phyloP scores from a whole-genome alignment of 192 early-diverging fungal species.

The Blastocladiella britannica region DNA sequence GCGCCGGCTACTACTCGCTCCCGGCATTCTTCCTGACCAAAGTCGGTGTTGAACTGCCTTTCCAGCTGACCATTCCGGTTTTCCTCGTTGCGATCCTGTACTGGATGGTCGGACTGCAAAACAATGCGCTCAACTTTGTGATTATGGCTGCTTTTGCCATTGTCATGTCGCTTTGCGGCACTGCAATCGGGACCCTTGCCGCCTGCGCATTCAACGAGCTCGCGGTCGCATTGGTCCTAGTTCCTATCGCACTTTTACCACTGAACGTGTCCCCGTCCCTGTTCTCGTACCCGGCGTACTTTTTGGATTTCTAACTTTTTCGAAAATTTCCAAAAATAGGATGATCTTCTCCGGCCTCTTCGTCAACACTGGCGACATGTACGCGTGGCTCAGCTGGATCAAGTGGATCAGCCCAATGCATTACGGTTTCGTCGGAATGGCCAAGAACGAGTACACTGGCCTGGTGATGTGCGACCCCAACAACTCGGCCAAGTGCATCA shows the following conservation, averaged over 20 bases:
- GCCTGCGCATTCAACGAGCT: constrained; percentile 24
- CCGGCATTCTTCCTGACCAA: constrained; percentile 32
- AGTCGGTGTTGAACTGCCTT: constrained; percentile 29
- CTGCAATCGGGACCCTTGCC: constrained; percentile 25
- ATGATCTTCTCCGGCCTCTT: constrained; percentile 35
- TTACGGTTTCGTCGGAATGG: constrained; percentile 10
- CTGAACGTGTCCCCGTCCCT: too few species aligned
- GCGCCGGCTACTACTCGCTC: constrained; percentile 28
- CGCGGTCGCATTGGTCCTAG: constrained; percentile 16
- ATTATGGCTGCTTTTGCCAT: constrained; percentile 15
- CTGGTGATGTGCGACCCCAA: background rate
- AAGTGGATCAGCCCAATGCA: constrained; percentile 13
- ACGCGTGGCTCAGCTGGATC: constrained; percentile 8
- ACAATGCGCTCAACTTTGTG: constrained; percentile 17
- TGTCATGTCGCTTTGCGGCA: constrained; percentile 19
- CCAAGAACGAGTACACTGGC: constrained; percentile 13
- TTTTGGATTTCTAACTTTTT: too few species aligned
- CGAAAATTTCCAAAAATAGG: too few species aligned
- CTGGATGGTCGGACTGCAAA: constrained; percentile 31
- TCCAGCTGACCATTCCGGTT: constrained; percentile 22
- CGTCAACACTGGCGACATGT: constrained; percentile 15
- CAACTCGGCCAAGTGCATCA: background rate
- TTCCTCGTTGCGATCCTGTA: constrained; percentile 21
- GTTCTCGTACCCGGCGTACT: too few species aligned
- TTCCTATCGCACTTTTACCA: constrained; percentile 28